A percentile compares a stretch with the other conserved stretches of the same genome.
phyloP scores from a whole-genome alignment of 805 yeast genomes.

The Saturnispora serradocipensis region DNA sequence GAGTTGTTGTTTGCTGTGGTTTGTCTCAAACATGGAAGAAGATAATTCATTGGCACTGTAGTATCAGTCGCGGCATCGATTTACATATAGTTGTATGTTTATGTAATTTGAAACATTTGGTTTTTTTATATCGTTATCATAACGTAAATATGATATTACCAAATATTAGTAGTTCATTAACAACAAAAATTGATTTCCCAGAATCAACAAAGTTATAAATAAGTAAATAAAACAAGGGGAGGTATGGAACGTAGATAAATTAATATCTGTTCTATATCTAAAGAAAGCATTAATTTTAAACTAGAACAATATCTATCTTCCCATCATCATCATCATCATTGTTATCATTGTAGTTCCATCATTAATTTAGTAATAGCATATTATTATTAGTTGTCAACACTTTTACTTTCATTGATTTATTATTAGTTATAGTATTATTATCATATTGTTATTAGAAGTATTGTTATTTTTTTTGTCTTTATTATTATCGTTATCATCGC shows the following conservation, averaged over 20 bases:
- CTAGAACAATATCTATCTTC: not conserved
- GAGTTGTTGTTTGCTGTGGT: slow-evolving; percentile 85
- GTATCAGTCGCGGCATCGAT: not conserved
- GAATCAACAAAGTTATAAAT: not conserved
- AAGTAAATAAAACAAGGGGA: not conserved
- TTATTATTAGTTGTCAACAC: not conserved
- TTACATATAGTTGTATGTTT: not conserved
- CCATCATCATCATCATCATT: not conserved
- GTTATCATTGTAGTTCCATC: not conserved
- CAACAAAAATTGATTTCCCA: not conserved
- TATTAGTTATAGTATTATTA: not conserved
- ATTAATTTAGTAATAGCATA: not conserved
- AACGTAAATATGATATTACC: not conserved
- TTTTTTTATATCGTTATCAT: not conserved
- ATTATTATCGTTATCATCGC: slow-evolving; percentile 3
- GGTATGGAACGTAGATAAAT: not conserved
- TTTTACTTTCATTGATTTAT: not conserved
- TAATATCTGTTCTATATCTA: not conserved
- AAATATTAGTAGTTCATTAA: not conserved
- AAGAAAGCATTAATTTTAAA: not conserved
- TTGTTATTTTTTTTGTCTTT: not conserved
- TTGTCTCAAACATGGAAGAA: slow-evolving; percentile 92
- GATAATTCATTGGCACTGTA: slow-evolving; percentile 77
- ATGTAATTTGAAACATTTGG: not conserved
- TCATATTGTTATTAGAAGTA: not conserved